A percentile compares a stretch with the other conserved stretches of the same genome.
These are phyloP conservation scores for Hypoxylon sp. DNA, from an alignment of 2,329 filamentous ascomycete genomes.

Conservation along the genomic window DNA sequence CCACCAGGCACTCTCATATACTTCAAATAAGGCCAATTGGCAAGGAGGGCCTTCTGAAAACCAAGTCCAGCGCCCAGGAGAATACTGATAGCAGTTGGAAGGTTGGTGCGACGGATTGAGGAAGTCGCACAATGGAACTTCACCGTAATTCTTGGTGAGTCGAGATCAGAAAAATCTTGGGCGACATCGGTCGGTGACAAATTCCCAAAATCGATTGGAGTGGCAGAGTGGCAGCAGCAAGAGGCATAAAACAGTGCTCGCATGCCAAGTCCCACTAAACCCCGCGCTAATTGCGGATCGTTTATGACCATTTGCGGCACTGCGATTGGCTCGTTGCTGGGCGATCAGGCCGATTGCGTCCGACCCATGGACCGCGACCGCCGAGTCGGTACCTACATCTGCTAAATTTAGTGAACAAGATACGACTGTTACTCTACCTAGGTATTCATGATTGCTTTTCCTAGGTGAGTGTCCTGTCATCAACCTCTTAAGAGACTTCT, in stretches of 20 bases:
- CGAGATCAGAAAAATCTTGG: constrained; percentile 19
- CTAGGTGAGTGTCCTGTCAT: not conserved
- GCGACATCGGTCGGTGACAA: constrained; percentile 42
- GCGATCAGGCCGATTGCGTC: constrained; percentile 6
- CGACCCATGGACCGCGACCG: not conserved
- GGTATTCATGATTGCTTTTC: not conserved
- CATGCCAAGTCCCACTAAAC: constrained; percentile 23
- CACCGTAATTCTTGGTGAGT: constrained; percentile 31
- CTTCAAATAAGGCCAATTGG: constrained; percentile 32
- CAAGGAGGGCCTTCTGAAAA: constrained; percentile 13
- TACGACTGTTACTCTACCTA: not conserved
- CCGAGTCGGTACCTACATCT: not conserved
- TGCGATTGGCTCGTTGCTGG: constrained; percentile 25
- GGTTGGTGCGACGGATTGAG: not conserved
- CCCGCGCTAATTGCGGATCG: constrained; percentile 32
- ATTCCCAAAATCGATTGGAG: constrained; percentile 36
- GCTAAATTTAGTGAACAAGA: not conserved
- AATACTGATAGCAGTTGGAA: not conserved
- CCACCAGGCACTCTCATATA: constrained; percentile 27
- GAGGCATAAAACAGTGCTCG: not conserved
- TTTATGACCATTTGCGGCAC: constrained; percentile 27
- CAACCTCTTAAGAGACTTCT: not conserved
- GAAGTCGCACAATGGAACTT: constrained; percentile 25
- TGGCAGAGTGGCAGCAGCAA: constrained; percentile 17
- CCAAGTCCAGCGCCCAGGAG: constrained; percentile 5